Base-by-base conservation (phyloP, 2,329 filamentous ascomycete species). In the Calonectria pseudoturangicola region DNA sequence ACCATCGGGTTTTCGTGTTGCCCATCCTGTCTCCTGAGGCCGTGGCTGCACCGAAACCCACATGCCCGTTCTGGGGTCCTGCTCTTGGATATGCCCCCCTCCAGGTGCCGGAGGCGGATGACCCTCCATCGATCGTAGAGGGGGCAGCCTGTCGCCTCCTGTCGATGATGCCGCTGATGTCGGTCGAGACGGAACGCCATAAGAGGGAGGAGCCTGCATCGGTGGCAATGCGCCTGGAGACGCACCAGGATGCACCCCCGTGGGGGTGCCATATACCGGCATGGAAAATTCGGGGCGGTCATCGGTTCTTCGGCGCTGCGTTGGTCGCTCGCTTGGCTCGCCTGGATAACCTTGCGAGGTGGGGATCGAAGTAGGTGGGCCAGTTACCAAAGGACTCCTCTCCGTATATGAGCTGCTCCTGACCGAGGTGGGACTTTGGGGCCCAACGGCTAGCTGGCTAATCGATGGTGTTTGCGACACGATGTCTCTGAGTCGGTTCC, bases 401-500 rank as follows among this genome's bases (percentile, higher is more conserved):
- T 87, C 83, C 18, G 82, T 78, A 63, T 83, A 84, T 2, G 85
- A 83, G 33, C 79, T 82, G 16, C 81, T 80, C 50, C 83, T 84
- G 16, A 82, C 80, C 18, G 84, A 81, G 2, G 81, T 80, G 18
- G 90, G 90, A 78, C 88, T 91, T n/a, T 86, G 85, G 9, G 88
- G 89, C 5, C 86, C 88, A 63, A 86, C 87, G 4, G 88, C 89
- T 64, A 87, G 84, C 41, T 90, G 86, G 76, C 87, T 87, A 75
- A 89, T 88, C 36, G 89, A 88, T 2, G 91, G 89, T 4, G 90
- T 90, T 74, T 90, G 89, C 62, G 88, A 84, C 1, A 95, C 86
- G 41, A 95, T 84, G n/a, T 92, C 90, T 65, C 91, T 88, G 74
- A 96, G 89, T 62, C 93, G 90, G 79, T 95, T 93, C 63, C 94